Evolutionary conservation across 1,139 yeast species (phyloP).

Genomic region (Taphrina betulina): DNA sequence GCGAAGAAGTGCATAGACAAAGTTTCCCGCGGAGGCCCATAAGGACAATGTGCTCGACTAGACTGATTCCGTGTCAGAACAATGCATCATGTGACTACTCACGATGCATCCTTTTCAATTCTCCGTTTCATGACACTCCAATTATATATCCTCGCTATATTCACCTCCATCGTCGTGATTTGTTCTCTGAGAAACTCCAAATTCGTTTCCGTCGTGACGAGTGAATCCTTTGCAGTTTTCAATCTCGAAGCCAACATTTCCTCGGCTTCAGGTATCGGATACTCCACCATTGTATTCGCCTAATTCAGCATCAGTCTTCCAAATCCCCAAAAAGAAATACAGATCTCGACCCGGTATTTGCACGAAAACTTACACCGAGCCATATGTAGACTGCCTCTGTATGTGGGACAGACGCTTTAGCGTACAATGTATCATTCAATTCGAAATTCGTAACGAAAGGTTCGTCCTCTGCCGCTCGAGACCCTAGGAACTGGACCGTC

Average conservation of each 20-base stretch:
- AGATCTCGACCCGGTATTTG: background rate
- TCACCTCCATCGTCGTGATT: slow-evolving; percentile 96
- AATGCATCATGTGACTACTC: background rate
- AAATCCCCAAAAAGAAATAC: too few species aligned
- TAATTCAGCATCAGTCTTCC: too few species aligned
- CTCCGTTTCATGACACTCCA: slow-evolving; percentile 66
- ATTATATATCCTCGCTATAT: slow-evolving; percentile 86
- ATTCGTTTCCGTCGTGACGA: slow-evolving; percentile 70
- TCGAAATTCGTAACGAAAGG: slow-evolving; percentile 64
- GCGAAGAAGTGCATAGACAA: too few species aligned
- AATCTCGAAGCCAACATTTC: slow-evolving; percentile 65
- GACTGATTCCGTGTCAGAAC: too few species aligned
- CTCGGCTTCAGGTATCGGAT: slow-evolving; percentile 83
- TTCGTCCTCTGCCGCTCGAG: slow-evolving; percentile 45
- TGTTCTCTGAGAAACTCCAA: slow-evolving; percentile 84
- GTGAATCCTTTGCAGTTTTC: slow-evolving; percentile 59
- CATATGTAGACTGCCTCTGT: slow-evolving; percentile 72
- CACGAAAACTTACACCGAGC: slow-evolving; percentile 58
- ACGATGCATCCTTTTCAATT: slow-evolving; percentile 6
- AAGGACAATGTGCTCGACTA: too few species aligned
- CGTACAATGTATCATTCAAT: slow-evolving; percentile 85
- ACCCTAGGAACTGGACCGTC: slow-evolving; percentile 61
- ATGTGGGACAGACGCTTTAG: slow-evolving; percentile 70
- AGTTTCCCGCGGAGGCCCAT: too few species aligned
- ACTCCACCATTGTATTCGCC: slow-evolving; percentile 96